Evolutionary conservation across 2,329 filamentous ascomycete species (phyloP).

Genomic region (Domatiomyces globalis): DNA sequence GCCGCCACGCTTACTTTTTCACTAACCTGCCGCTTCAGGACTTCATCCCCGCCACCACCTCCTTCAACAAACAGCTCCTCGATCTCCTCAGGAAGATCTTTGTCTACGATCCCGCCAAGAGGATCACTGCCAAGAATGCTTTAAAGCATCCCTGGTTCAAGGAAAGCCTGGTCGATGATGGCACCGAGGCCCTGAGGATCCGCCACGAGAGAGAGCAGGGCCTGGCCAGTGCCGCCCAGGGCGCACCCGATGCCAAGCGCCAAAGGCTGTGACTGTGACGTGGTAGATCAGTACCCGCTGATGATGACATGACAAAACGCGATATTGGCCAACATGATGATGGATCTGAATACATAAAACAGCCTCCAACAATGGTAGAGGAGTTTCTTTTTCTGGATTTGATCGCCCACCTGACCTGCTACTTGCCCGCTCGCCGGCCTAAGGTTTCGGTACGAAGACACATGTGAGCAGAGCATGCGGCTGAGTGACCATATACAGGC

Average conservation of each 20-base stretch:
- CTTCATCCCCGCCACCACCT: conserved; percentile 45
- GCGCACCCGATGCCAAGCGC: conserved; percentile 13
- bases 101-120: conserved; percentile 51
- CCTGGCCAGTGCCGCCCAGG: not conserved
- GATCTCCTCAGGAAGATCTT: conserved; percentile 50
- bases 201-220: conserved; percentile 22
- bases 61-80: conserved; percentile 50
- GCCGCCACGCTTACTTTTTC: conserved; percentile 1
- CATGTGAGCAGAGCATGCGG: too few relatives aligned
- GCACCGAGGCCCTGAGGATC: conserved; percentile 50
- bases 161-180: conserved; percentile 50
- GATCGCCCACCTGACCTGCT: too few relatives aligned
- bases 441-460: too few relatives aligned
- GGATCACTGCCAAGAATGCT: conserved; percentile 51
- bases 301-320: not conserved
- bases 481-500: too few relatives aligned
- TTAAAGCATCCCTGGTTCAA: conserved; percentile 54
- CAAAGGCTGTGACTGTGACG: conserved; percentile 9
- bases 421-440: not conserved
- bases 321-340: not conserved
- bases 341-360: not conserved
- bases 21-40: conserved; percentile 34
- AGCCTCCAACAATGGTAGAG: not conserved
- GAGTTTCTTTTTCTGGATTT: not conserved
- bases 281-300: not conserved